Conservation (phyloP, 2,329 filamentous ascomycete genomes). For the Blastomyces silverae region DNA sequence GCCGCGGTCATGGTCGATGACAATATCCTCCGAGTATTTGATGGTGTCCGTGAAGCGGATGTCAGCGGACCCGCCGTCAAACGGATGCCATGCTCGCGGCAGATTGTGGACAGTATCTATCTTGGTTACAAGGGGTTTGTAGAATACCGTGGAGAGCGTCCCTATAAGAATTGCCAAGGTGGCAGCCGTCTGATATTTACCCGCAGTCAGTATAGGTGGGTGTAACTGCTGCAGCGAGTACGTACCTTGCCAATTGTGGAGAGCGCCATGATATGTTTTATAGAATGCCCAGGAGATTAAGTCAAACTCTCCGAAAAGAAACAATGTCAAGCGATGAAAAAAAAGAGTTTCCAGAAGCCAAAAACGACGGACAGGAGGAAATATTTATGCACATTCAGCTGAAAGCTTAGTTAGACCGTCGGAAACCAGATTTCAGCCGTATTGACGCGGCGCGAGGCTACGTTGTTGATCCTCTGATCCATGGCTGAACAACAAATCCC, state of each 20-base stretch:
- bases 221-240: not conserved
- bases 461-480: too few relatives aligned
- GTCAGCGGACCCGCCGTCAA: conserved; percentile 19
- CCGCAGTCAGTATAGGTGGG: not conserved
- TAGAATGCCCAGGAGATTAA: not conserved
- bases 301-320: not conserved
- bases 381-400: too few relatives aligned
- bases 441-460: too few relatives aligned
- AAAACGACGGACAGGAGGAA: too few relatives aligned
- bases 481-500: too few relatives aligned
- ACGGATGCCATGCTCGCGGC: conserved; percentile 20
- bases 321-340: too few relatives aligned
- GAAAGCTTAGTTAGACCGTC: too few relatives aligned
- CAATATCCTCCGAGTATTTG: conserved; percentile 19
- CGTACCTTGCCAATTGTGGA: not conserved
- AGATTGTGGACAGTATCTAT: conserved; percentile 10
- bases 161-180: not conserved
- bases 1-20: conserved; percentile 20
- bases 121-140: not conserved
- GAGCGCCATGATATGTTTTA: not conserved
- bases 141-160: conserved; percentile 4
- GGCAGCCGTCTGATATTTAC: not conserved
- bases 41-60: conserved; percentile 20
- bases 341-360: too few relatives aligned
- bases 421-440: too few relatives aligned